These are phyloP conservation scores for Liquidambar formosana DNA, from an alignment of 164 flowering plant species.

Conservation along the genomic window DNA sequence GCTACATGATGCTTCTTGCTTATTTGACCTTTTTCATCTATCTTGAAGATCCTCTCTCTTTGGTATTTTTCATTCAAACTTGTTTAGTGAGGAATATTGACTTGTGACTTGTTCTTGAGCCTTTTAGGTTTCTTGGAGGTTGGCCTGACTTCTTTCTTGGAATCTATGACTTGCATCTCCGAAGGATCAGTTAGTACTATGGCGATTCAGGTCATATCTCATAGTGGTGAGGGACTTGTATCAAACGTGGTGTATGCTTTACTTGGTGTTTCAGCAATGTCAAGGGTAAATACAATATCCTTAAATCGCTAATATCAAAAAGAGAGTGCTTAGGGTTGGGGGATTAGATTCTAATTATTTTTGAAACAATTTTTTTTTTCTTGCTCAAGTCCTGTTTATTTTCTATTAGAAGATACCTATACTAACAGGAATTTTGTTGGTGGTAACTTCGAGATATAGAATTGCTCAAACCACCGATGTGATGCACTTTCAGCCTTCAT, in stretches of 20 bases:
- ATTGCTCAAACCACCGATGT: too few species aligned
- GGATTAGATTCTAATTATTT: too few species aligned
- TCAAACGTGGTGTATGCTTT: slow-evolving; percentile 90
- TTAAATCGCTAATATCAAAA: background rate
- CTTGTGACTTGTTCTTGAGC: slow-evolving; percentile 5
- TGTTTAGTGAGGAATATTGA: background rate
- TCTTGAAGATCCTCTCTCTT: background rate
- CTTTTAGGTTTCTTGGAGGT: slow-evolving; percentile 82
- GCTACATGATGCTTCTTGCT: background rate
- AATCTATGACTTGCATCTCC: slow-evolving; percentile 35
- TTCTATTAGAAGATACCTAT: too few species aligned
- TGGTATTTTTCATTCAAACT: background rate
- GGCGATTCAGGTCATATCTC: slow-evolving; percentile 73
- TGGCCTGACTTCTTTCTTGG: slow-evolving; percentile 58
- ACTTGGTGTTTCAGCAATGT: slow-evolving; percentile 97
- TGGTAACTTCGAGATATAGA: too few species aligned
- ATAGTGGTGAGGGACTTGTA: slow-evolving; percentile 84
- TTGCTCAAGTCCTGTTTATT: too few species aligned
- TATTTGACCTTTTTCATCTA: background rate
- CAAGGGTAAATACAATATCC: slow-evolving; percentile 63
- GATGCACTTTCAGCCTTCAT: too few species aligned
- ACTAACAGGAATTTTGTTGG: too few species aligned
- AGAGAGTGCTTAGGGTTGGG: background rate
- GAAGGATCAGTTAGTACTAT: slow-evolving; percentile 64
- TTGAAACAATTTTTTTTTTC: too few species aligned